Base-by-base conservation (phyloP, 1,139 yeast genomes). In the Suhomyces bribrorum region DNA sequence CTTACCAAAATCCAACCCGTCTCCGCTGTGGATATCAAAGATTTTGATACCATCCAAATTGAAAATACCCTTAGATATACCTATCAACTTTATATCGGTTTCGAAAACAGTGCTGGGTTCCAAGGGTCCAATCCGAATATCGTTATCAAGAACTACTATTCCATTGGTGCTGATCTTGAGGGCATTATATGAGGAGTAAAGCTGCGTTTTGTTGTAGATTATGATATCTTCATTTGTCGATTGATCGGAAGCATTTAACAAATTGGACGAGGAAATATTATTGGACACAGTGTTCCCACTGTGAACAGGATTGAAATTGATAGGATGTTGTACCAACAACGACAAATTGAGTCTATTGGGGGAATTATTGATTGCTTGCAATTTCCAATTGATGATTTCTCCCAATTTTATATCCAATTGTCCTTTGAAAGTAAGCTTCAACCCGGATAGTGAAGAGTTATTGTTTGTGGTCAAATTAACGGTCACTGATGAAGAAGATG, bases 1-100 rank as follows among this genome's bases (percentile, higher is more conserved):
- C 45, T 78, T 75, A 1, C 89, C 90, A 54, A 86, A 83, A 46
- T 82, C 90, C 47, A 82, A 70, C 2, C 81, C 78, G 45, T 85
- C 92, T 3, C 92, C 89, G 18, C 81, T 73, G 27, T 57, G 57
- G 8, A 80, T 65, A 53, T 86, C 95, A 37, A 81, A 73, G 7
- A 86, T 66, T 41, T 77, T 76, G 13, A 84, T 70, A 2, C 88
- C 90, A 41, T 77, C 81, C 23, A 86, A 62, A 34, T 79, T 77
- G 54, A 75, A 81, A 7, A 82, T 73, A 0, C 95, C 95, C 45
- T 74, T 69, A 26, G 79, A 74, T 7, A 84, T 62, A 0, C 89
- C 90, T 40, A 83, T 63, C 37, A 86, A 58, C 40, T 69, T 69
- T 15, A 86, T 62, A 33, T 76, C 79, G 1, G 87, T 75, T 50